These are phyloP conservation scores for Cymbopogon citratus DNA, from an alignment of 176 grass and related monocot species.

Conservation along the genomic window DNA sequence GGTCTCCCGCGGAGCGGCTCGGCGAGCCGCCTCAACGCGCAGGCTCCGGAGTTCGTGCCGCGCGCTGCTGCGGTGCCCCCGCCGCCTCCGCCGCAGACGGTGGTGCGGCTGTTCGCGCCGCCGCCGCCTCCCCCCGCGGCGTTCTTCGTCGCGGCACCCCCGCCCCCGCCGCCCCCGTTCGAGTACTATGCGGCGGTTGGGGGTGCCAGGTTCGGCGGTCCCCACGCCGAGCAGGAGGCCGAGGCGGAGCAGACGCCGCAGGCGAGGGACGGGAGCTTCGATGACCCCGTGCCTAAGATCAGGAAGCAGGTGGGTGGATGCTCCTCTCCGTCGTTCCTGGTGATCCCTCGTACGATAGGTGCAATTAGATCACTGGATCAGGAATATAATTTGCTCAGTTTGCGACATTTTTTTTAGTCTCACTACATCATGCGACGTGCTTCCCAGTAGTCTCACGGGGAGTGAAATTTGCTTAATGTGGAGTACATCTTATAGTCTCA, in stretches of 20 bases:
- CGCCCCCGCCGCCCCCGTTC: slow-evolving; percentile 47
- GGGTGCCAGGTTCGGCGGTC: slow-evolving; percentile 11
- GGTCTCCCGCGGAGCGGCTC: slow-evolving; percentile 50
- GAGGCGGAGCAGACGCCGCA: slow-evolving; percentile 34
- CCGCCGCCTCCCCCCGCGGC: slow-evolving; percentile 15
- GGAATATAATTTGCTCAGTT: not conserved
- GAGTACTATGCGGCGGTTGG: slow-evolving; percentile 47
- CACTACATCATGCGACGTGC: not conserved
- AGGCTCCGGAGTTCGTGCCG: slow-evolving; percentile 86
- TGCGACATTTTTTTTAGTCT: not conserved
- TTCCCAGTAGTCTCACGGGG: too few relatives aligned
- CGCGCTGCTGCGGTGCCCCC: slow-evolving; percentile 29
- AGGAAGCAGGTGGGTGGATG: slow-evolving; percentile 72
- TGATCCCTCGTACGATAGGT: not conserved
- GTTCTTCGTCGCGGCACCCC: slow-evolving; percentile 42
- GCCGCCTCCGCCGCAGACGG: slow-evolving; percentile 23
- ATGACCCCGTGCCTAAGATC: slow-evolving; percentile 76
- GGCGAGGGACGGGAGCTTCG: slow-evolving; percentile 51
- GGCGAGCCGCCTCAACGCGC: slow-evolving; percentile 72
- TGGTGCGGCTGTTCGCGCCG: slow-evolving; percentile 50
- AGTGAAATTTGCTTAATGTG: not conserved
- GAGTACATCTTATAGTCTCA: not conserved
- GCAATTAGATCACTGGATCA: slow-evolving; percentile 2
- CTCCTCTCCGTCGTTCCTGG: not conserved
- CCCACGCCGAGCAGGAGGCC: slow-evolving; percentile 35